These are phyloP conservation scores for Pseudogymnoascus destructans DNA, from an alignment of 2,329 filamentous ascomycete genomes.

Conservation along the genomic window DNA sequence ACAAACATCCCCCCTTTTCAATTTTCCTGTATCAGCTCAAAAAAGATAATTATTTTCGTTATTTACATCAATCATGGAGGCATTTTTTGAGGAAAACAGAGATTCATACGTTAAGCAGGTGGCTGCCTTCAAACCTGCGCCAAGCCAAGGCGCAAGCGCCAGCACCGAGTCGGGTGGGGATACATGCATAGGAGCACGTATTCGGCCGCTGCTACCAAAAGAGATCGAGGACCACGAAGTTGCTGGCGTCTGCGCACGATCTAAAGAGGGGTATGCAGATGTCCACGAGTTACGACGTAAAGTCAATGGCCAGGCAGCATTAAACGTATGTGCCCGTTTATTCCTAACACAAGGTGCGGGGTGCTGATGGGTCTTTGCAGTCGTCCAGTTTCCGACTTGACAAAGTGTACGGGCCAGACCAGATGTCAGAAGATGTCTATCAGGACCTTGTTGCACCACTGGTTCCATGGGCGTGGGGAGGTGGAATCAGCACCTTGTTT, in stretches of 20 bases:
- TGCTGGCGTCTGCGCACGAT: background rate
- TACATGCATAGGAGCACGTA: slow-evolving; percentile 6
- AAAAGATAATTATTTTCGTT: background rate
- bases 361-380: slow-evolving; percentile 22
- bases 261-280: background rate
- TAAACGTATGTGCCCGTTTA: background rate
- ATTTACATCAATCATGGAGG: background rate
- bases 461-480: slow-evolving; percentile 34
- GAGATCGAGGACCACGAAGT: slow-evolving; percentile 2
- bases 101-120: background rate
- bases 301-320: slow-evolving; percentile 6
- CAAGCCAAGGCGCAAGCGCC: background rate
- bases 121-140: background rate
- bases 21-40: background rate
- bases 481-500: slow-evolving; percentile 36
- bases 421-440: slow-evolving; percentile 15
- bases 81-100: slow-evolving; percentile 1
- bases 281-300: slow-evolving; percentile 11
- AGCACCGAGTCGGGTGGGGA: background rate
- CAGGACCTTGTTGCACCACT: slow-evolving; percentile 18
- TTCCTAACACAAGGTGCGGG: slow-evolving; percentile 1
- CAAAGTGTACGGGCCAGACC: slow-evolving; percentile 11
- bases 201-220: slow-evolving; percentile 6
- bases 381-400: slow-evolving; percentile 12
- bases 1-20: background rate